A percentile compares a stretch with the other conserved stretches of the same genome.
Evolutionary conservation across 2,329 filamentous ascomycete species (phyloP).

Genomic region (Fusarium xyrophilum): DNA sequence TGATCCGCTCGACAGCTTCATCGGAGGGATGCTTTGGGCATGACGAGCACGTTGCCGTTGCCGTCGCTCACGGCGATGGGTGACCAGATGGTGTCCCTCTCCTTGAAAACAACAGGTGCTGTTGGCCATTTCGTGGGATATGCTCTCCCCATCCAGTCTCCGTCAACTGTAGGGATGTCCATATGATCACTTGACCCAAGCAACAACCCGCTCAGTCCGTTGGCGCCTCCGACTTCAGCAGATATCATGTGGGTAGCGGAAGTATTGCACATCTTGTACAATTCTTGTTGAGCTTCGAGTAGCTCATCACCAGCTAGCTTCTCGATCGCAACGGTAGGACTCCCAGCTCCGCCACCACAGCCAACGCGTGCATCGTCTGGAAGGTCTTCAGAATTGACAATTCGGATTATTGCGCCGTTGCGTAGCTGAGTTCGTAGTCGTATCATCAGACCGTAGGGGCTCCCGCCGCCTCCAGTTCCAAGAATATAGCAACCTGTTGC

Average conservation of each 20-base stretch:
- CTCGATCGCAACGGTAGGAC: slow-evolving; percentile 67
- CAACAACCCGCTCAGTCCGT: slow-evolving; percentile 66
- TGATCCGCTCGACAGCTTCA: slow-evolving; percentile 55
- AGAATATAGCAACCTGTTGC: slow-evolving; percentile 66
- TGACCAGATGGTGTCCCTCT: slow-evolving; percentile 53
- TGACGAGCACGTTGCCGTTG: slow-evolving; percentile 58
- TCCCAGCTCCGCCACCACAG: slow-evolving; percentile 64
- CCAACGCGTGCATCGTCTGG: slow-evolving; percentile 59
- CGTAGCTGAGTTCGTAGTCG: slow-evolving; percentile 59
- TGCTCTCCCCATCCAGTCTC: slow-evolving; percentile 64
- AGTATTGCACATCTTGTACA: slow-evolving; percentile 58
- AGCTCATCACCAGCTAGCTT: slow-evolving; percentile 65
- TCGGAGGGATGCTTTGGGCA: slow-evolving; percentile 57
- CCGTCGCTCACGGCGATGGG: slow-evolving; percentile 59
- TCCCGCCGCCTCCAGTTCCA: slow-evolving; percentile 66
- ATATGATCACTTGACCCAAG: slow-evolving; percentile 62
- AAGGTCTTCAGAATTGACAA: slow-evolving; percentile 60
- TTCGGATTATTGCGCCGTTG: slow-evolving; percentile 56
- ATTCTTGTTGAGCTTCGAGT: slow-evolving; percentile 56
- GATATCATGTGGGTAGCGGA: slow-evolving; percentile 65
- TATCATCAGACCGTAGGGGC: slow-evolving; percentile 59
- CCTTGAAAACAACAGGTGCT: slow-evolving; percentile 59
- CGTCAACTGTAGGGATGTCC: slow-evolving; percentile 59
- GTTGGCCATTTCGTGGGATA: slow-evolving; percentile 64
- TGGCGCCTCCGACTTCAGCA: slow-evolving; percentile 71